Conservation (phyloP, 2,329 filamentous ascomycete species). For the Aspergillus terreus region DNA sequence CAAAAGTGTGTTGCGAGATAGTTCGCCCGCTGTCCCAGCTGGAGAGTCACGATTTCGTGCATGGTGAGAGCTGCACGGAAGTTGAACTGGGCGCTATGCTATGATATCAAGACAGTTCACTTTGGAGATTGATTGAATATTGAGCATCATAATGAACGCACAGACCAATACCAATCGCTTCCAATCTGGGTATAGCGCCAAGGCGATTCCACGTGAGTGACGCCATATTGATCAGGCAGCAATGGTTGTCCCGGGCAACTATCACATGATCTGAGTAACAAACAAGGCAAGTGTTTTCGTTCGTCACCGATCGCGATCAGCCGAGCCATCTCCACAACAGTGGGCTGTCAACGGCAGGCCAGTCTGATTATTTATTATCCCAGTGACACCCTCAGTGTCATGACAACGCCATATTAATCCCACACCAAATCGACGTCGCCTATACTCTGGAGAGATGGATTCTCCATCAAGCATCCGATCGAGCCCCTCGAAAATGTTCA, state of each 20-base stretch:
- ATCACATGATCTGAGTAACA: constrained; percentile 28
- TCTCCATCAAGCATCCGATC: constrained; percentile 31
- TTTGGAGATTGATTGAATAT: not conserved
- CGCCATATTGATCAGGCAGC: constrained; percentile 5
- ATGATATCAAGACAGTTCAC: too few relatives aligned
- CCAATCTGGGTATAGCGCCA: constrained; percentile 6
- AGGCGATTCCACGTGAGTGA: constrained; percentile 18
- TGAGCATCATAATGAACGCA: not conserved
- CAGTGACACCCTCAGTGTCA: not conserved
- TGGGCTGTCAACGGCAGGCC: not conserved
- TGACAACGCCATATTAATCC: not conserved
- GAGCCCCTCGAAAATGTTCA: constrained; percentile 18
- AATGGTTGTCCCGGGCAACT: constrained; percentile 28
- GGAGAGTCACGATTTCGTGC: constrained; percentile 92
- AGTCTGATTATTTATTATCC: not conserved
- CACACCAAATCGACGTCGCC: not conserved
- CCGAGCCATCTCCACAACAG: constrained; percentile 16
- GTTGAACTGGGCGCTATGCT: not conserved
- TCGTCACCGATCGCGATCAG: constrained; percentile 23
- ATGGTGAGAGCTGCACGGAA: constrained; percentile 48
- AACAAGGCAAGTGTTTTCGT: constrained; percentile 25
- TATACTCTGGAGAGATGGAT: constrained; percentile 27
- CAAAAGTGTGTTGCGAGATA: constrained; percentile 95
- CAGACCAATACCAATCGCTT: not conserved
- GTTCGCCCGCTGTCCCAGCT: constrained; percentile 90